These are phyloP conservation scores for Colletotrichum neosansevieriae DNA, from an alignment of 2,329 filamentous ascomycete species.

Conservation along the genomic window DNA sequence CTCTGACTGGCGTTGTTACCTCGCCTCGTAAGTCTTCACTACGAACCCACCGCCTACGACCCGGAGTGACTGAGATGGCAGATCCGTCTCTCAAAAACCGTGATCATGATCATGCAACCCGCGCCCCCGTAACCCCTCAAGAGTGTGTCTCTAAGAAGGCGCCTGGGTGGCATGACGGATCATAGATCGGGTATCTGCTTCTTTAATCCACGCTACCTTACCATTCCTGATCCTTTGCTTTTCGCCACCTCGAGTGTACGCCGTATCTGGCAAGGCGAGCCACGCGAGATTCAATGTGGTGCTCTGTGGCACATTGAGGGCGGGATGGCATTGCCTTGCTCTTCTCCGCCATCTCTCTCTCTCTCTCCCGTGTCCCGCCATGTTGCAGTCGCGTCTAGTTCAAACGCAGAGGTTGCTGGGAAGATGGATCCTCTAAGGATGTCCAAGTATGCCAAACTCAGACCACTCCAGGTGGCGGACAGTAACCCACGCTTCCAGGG, in stretches of 20 bases:
- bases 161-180: background rate
- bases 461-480: background rate
- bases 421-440: background rate
- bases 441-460: conserved; percentile 1
- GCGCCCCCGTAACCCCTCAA: background rate
- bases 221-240: no score
- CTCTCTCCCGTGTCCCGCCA: no score
- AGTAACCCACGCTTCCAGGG: background rate
- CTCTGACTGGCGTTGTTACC: background rate
- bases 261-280: no score
- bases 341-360: no score
- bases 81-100: background rate
- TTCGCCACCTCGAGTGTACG: no score
- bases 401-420: background rate
- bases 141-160: no score
- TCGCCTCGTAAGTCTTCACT: no score
- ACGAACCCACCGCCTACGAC: no score
- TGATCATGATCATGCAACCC: background rate
- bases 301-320: no score
- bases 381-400: no score
- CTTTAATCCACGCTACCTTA: background rate
- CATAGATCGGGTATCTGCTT: conserved; percentile 2
- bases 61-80: background rate
- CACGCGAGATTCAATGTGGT: no score
- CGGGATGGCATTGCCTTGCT: no score